Evolutionary conservation across 495 filamentous ascomycete species (phyloP).

Genomic region (Daldinia loculata): DNA sequence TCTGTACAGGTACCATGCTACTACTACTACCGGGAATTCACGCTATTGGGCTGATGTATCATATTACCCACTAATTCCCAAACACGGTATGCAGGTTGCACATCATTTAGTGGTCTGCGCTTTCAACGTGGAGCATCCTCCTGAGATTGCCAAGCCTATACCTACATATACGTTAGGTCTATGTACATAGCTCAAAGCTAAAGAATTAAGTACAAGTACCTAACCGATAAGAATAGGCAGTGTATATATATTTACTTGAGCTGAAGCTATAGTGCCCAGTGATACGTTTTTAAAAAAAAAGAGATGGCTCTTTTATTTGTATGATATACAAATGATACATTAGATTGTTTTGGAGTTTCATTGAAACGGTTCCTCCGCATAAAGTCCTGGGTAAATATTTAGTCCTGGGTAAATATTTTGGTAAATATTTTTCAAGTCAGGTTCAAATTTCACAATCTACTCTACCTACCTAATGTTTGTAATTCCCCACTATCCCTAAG

Average conservation of each 20-base stretch:
- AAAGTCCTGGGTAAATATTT: not conserved
- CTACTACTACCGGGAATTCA: conserved; percentile 27
- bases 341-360: not conserved
- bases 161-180: too few species aligned
- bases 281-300: not conserved
- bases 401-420: not conserved
- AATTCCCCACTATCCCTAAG: conserved; percentile 5
- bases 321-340: not conserved
- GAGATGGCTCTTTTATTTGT: not conserved
- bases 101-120: conserved; percentile 24
- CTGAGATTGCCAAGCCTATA: not conserved
- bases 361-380: not conserved
- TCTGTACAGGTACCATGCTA: conserved; percentile 13
- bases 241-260: not conserved
- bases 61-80: conserved; percentile 6
- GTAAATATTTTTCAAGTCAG: not conserved
- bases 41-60: conserved; percentile 29
- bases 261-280: not conserved
- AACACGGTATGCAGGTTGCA: too few species aligned
- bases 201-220: too few species aligned
- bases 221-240: too few species aligned
- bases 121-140: conserved; percentile 3
- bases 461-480: not conserved
- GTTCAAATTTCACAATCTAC: not conserved
- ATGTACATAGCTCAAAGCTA: too few species aligned